phyloP scores from a whole-genome alignment of 257 asterid genomes.

The Fraxinus quadrangulata region DNA sequence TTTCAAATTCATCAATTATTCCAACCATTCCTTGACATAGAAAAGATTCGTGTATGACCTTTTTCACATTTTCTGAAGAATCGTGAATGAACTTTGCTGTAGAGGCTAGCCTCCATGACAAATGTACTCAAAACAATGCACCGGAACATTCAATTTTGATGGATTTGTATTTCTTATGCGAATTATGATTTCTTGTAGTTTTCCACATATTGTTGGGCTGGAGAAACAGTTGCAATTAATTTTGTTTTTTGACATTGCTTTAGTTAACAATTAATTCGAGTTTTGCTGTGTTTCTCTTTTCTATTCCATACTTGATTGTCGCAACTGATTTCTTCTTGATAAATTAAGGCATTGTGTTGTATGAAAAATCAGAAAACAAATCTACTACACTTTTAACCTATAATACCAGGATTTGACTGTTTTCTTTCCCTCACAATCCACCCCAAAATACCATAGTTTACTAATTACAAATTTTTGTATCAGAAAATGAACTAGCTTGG shows the following conservation, averaged over 20 bases:
- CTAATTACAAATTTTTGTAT: too few relatives aligned
- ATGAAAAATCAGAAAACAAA: too few relatives aligned
- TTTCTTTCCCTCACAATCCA: too few relatives aligned
- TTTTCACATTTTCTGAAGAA: slow-evolving; percentile 84
- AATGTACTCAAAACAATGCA: not conserved
- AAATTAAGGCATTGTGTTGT: too few relatives aligned
- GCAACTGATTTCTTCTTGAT: not conserved
- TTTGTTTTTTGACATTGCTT: not conserved
- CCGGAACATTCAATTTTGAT: slow-evolving; percentile 12
- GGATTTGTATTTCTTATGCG: not conserved
- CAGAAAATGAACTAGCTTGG: too few relatives aligned
- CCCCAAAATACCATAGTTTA: too few relatives aligned
- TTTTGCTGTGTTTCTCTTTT: not conserved
- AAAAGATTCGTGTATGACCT: slow-evolving; percentile 89
- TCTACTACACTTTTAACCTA: too few relatives aligned
- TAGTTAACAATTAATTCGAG: not conserved
- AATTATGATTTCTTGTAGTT: not conserved
- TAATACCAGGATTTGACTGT: too few relatives aligned
- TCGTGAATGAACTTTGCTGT: slow-evolving; percentile 4
- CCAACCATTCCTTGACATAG: slow-evolving; percentile 54
- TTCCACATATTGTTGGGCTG: not conserved
- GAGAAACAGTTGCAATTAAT: not conserved
- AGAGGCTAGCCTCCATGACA: slow-evolving; percentile 20
- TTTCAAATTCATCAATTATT: not conserved
- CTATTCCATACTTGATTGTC: not conserved